These are phyloP conservation scores for Termitomyces sp. DNA, from an alignment of 768 basidiomycete species.

Conservation along the genomic window DNA sequence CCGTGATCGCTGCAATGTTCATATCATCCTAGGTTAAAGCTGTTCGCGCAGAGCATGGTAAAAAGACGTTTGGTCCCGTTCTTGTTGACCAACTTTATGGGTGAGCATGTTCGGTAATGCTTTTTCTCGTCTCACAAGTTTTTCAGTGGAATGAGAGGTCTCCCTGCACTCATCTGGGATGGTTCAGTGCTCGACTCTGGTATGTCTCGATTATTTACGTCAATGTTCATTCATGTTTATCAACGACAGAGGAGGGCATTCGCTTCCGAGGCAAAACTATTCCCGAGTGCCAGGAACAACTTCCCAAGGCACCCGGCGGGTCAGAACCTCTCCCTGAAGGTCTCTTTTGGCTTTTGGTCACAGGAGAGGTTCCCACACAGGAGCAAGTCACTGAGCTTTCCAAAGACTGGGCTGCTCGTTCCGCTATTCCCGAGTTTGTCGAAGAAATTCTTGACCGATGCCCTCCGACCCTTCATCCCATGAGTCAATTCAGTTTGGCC, in stretches of 20 bases:
- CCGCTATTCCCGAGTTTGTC: constrained; percentile 89
- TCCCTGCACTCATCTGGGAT: constrained; percentile 96
- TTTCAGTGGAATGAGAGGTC: constrained; percentile 76
- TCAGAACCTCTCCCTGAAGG: constrained; percentile 89
- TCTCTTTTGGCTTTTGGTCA: constrained; percentile 94
- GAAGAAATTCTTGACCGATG: constrained; percentile 94
- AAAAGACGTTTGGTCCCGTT: constrained; percentile 91
- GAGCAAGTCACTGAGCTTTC: constrained; percentile 86
- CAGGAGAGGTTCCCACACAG: constrained; percentile 88
- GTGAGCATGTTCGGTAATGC: constrained; percentile 28
- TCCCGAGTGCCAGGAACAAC: constrained; percentile 78
- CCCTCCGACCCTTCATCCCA: constrained; percentile 92
- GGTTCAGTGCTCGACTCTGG: constrained; percentile 95
- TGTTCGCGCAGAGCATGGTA: constrained; percentile 81
- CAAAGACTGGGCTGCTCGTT: constrained; percentile 92
- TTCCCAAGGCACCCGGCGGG: constrained; percentile 88
- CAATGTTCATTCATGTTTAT: constrained; percentile 4
- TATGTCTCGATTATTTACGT: constrained; percentile 24
- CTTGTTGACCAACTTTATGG: constrained; percentile 89
- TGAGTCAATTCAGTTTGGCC: constrained; percentile 97
- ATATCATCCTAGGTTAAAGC: constrained; percentile 60
- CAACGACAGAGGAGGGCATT: constrained; percentile 82
- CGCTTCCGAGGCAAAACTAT: constrained; percentile 97
- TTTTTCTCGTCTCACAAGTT: background rate
- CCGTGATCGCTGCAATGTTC: constrained; percentile 2